Conservation (phyloP, 768 basidiomycete species). For the Amanita phalloides region DNA sequence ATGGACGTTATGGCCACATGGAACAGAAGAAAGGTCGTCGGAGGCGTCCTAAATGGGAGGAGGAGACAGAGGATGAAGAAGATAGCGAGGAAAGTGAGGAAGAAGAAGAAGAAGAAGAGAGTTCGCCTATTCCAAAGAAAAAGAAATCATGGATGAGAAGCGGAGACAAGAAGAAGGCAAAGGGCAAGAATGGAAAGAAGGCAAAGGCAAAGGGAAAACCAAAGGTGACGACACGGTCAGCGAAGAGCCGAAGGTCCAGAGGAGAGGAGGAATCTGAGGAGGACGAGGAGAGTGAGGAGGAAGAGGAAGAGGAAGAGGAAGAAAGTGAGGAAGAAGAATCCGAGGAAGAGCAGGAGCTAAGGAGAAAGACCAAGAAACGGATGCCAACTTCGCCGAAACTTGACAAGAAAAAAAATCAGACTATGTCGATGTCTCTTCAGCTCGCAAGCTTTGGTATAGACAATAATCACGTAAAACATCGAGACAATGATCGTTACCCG, state of each 20-base stretch:
- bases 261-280: background rate
- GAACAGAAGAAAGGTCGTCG: constrained; percentile 1
- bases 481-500: background rate
- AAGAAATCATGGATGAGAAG: background rate
- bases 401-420: constrained; percentile 1
- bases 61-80: background rate
- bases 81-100: background rate
- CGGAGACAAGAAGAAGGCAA: constrained; percentile 1
- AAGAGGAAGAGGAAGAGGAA: constrained; percentile 2
- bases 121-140: constrained; percentile 2
- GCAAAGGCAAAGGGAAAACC: background rate
- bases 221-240: background rate
- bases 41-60: background rate
- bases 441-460: constrained; percentile 1
- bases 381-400: background rate
- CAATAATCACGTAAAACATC: background rate
- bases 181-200: constrained; percentile 1
- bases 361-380: constrained; percentile 2
- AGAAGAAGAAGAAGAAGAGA: background rate
- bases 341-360: background rate
- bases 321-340: background rate
- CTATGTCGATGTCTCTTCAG: constrained; percentile 3
- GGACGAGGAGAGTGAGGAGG: background rate
- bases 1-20: background rate
- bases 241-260: background rate